phyloP scores from a whole-genome alignment of 148 eudicot species.

The Fagopyrum esculentum region DNA sequence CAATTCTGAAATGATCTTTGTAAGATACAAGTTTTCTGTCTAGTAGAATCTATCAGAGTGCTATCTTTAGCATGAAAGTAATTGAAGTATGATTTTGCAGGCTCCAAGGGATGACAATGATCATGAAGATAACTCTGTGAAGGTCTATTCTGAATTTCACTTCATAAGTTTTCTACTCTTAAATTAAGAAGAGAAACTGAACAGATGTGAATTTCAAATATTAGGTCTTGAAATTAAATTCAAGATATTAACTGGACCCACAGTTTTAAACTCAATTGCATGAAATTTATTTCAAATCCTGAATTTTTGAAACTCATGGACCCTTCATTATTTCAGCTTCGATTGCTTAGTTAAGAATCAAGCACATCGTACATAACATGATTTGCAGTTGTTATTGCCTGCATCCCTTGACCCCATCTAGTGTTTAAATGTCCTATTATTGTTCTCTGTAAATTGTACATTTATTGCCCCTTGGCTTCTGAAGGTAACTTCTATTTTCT shows the following conservation, averaged over 20 bases:
- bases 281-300: constrained; percentile 1
- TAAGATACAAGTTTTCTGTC: constrained; percentile 9
- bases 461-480: background rate
- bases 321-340: background rate
- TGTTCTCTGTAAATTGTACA: background rate
- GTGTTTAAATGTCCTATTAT: background rate
- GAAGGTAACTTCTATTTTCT: background rate
- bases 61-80: background rate
- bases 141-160: constrained; percentile 7
- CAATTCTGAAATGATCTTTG: constrained; percentile 35
- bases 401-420: constrained; percentile 4
- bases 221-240: background rate
- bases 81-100: background rate
- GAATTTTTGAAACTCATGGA: background rate
- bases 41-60: background rate
- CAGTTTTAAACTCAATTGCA: background rate
- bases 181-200: background rate
- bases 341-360: background rate
- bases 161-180: background rate
- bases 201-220: background rate
- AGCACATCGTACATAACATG: background rate
- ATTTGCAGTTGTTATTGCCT: constrained; percentile 3
- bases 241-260: background rate
- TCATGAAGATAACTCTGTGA: background rate
- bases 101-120: constrained; percentile 6